Base-by-base conservation (phyloP, 2,329 filamentous ascomycete species). In the Penicillium sp. region DNA sequence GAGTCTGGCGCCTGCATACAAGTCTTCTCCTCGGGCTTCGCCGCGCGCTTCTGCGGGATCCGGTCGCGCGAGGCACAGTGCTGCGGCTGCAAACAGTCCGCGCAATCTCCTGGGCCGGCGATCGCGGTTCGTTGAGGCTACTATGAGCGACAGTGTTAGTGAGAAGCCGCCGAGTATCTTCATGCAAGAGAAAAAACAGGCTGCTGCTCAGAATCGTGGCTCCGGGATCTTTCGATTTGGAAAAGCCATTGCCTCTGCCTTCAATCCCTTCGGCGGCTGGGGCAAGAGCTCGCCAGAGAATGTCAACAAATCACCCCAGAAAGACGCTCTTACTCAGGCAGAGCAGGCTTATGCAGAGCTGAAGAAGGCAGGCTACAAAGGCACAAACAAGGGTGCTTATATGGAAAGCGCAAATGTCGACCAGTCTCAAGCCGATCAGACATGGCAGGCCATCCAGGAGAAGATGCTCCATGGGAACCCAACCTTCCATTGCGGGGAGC, bases 111-210 rank as follows among this genome's bases (percentile, higher is more conserved):
- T 74, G 54, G 72, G 60, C 76, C 83, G 75, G 68, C 84, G 73
- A 77, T 95, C 81, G 64, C 86, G 74, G 48, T 87, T 87, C 59
- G 71, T 81, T 33, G 91, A 96, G 73, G 91, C 88, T 36, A 92
- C 87, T 64, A 92, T 96, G 89, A 90, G 86, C 65, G 89, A 95
- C 70, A 85, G 88, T 58, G 78, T 82, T 28, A 92, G 88, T 64
- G 80, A 83, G 52, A 81, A 79, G 53, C 90, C 90, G 25, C 89
- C 89, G 0, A 78, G 81, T 40, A 79, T 83, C 36, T 91, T 88
- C 69, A 77, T 88, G 38, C 83, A 74, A 6, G 65, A 71, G 11
- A 51, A 58, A 10, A 64, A 63, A 31, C 58, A 58, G 3, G 42
- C 57, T 10, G 46, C 54, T 9, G 57, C 61, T 11, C 63, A 61